A percentile compares a stretch with the other conserved stretches of the same genome.
Conservation (phyloP, 345 rosid species). For the Eucalyptus urophylla region DNA sequence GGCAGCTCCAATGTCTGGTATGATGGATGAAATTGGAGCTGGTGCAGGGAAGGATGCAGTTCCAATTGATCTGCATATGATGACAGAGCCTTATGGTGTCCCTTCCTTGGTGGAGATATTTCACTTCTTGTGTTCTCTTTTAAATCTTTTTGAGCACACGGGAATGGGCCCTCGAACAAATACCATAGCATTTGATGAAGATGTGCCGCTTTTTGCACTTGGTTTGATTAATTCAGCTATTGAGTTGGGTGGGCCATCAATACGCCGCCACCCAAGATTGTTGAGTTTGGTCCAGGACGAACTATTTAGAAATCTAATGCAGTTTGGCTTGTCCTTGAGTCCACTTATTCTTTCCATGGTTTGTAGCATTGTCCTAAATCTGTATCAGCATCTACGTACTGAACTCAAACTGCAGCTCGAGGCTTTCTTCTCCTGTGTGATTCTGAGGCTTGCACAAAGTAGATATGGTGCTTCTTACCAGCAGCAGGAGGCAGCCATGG, state of each 20-base stretch:
- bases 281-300: constrained; percentile 92
- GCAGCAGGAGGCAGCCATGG: constrained; percentile 99
- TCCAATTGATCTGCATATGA: constrained; percentile 63
- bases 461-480: constrained; percentile 85
- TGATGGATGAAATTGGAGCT: constrained; percentile 60
- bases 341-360: constrained; percentile 97
- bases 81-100: constrained; percentile 91
- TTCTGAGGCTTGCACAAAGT: constrained; percentile 96
- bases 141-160: constrained; percentile 68
- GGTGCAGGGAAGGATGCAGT: constrained; percentile 51
- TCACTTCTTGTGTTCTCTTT: constrained; percentile 75
- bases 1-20: constrained; percentile 17
- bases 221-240: constrained; percentile 90
- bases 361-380: constrained; percentile 86
- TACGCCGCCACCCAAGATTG: constrained; percentile 70
- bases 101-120: constrained; percentile 99
- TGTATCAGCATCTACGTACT: constrained; percentile 75
- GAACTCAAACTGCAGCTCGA: constrained; percentile 94
- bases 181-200: constrained; percentile 85
- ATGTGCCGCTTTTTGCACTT: constrained; percentile 93
- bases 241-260: constrained; percentile 83
- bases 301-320: constrained; percentile 87
- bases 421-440: constrained; percentile 97
- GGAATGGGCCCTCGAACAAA: constrained; percentile 72
- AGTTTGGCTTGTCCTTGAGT: constrained; percentile 90